These are phyloP conservation scores for Hebeloma cylindrosporum DNA, from an alignment of 768 basidiomycete genomes.

Conservation along the genomic window DNA sequence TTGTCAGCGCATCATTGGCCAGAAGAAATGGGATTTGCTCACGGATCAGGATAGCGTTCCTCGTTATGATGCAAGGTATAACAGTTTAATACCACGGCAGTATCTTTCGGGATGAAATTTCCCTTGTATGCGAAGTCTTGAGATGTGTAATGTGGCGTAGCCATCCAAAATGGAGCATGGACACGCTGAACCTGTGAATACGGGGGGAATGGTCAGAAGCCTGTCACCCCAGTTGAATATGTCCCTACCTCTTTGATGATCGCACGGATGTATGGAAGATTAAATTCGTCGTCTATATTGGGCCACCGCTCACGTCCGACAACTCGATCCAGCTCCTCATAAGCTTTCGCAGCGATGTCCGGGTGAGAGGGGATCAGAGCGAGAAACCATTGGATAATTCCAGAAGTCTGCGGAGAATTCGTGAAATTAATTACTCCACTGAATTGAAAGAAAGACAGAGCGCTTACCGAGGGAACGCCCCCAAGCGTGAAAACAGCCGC, in stretches of 20 bases:
- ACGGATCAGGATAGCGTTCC: slow-evolving; percentile 36
- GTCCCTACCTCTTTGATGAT: slow-evolving; percentile 23
- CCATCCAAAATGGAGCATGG: slow-evolving; percentile 39
- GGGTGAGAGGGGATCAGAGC: slow-evolving; percentile 27
- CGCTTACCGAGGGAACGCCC: slow-evolving; percentile 43
- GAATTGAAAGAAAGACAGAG: neutral
- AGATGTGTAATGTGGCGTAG: slow-evolving; percentile 36
- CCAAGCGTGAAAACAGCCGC: slow-evolving; percentile 42
- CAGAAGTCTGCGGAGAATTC: slow-evolving; percentile 24
- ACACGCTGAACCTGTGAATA: slow-evolving; percentile 36
- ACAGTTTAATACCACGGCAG: slow-evolving; percentile 39
- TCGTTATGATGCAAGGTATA: slow-evolving; percentile 35
- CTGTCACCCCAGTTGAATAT: too few species aligned
- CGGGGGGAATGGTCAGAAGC: slow-evolving; percentile 22
- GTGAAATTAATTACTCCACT: neutral
- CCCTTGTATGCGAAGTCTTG: slow-evolving; percentile 41
- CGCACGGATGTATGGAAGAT: slow-evolving; percentile 23
- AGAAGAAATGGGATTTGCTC: slow-evolving; percentile 17
- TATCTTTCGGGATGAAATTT: slow-evolving; percentile 38
- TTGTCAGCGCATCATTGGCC: neutral
- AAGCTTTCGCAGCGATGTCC: slow-evolving; percentile 17
- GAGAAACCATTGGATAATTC: slow-evolving; percentile 36
- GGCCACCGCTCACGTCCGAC: slow-evolving; percentile 23
- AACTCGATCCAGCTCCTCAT: slow-evolving; percentile 27
- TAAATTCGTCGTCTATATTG: slow-evolving; percentile 14